Base-by-base conservation (phyloP, 306 rosid species). In the Prosopis cineraria region DNA sequence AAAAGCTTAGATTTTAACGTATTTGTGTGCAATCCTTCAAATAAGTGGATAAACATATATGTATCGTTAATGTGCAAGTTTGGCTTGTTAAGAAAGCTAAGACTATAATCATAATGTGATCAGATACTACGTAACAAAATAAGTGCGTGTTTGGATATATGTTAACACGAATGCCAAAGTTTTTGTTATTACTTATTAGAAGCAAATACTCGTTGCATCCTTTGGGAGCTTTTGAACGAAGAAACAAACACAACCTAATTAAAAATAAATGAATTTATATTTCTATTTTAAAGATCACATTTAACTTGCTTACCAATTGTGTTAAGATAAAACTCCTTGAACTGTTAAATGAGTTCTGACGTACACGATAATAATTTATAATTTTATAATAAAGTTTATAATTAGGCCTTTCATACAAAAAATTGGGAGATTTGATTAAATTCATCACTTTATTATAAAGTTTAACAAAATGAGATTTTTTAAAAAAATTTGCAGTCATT, bases 1-100 rank as follows among this genome's bases (percentile, higher is more conserved):
- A 84, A 73, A 66, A 82, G 75, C 43, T 55, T 78, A 75, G 37
- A 76, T 74, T 37, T 77, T 77, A 17, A 41, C 52, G 68, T 22
- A 22, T 77, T 22, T 72, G 33, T 67, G 50, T 56, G 31, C 34
- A 41, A 45, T 53, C 79, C 66, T 59, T 56, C 34, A 59, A 29
- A 29, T 29, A 30, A 11, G 20, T 27, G 33, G 17, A 24, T 25
- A 56, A 3, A 24, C 22, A 52, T 20, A 53, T 53, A 2, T 20
- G 33, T 12, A 25, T 25, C 7, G 10, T 25, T 27, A 1, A 56
- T 25, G 34, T 56, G 33, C 17, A 56, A 56, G 34, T 25, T 56
- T 25, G 14, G 6, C 64, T 39, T 36, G 66, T 79, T 79, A 50
- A 17, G 4, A 50, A 50, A 64, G 31, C 44, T 12, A 52, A 3